Percentiles rank a stretch among this genome's conserved stretches.
Evolutionary conservation across 176 grass and related monocot species (phyloP).

Genomic region (Avena insularis): DNA sequence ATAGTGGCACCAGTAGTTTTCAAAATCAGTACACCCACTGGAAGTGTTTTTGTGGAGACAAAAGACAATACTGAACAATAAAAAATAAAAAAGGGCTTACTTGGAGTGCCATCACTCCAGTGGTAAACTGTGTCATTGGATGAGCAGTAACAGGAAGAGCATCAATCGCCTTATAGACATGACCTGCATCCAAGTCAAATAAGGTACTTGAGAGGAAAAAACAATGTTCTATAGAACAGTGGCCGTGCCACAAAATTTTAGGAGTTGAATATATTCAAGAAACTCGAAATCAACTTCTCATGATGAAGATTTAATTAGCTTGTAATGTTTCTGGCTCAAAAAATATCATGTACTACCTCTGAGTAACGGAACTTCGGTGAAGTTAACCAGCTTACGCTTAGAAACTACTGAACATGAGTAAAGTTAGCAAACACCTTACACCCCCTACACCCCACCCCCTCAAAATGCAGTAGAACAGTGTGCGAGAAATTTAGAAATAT

Average conservation of each 20-base stretch:
- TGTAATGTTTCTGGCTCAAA: not conserved
- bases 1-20: not conserved
- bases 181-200: slow-evolving; percentile 57
- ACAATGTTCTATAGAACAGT: slow-evolving; percentile 15
- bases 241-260: not conserved
- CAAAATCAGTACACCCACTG: not conserved
- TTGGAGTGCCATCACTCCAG: slow-evolving; percentile 98
- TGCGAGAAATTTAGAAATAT: not conserved
- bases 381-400: not conserved
- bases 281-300: not conserved
- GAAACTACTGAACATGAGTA: not conserved
- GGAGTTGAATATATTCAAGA: not conserved
- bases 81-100: slow-evolving; percentile 39
- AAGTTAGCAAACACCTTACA: not conserved
- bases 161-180: slow-evolving; percentile 92
- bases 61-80: not conserved
- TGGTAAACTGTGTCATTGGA: slow-evolving; percentile 96
- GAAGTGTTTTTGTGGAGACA: slow-evolving; percentile 14
- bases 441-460: not conserved
- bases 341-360: not conserved
- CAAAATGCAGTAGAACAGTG: not conserved
- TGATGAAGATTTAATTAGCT: not conserved
- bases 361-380: not conserved
- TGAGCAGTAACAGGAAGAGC: slow-evolving; percentile 85
- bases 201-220: slow-evolving; percentile 13